Evolutionary conservation across 2,329 filamentous ascomycete species (phyloP).

Genomic region (Cercospora sp.): DNA sequence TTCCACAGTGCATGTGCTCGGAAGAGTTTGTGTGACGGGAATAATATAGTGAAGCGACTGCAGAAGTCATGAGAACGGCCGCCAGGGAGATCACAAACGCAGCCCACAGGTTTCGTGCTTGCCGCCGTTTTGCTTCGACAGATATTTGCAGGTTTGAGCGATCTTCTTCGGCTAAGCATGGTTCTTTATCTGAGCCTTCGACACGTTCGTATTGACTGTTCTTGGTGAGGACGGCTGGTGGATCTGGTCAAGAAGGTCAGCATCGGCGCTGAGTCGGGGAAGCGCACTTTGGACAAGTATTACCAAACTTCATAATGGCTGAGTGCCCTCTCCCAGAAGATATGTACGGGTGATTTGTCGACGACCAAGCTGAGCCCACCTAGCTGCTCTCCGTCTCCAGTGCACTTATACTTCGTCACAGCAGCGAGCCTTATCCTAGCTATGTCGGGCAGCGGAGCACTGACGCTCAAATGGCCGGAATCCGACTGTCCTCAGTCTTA

Average conservation of each 20-base stretch:
- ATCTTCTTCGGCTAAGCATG: not conserved
- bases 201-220: not conserved
- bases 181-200: not conserved
- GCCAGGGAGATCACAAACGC: not conserved
- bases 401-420: not conserved
- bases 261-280: not conserved
- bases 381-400: not conserved
- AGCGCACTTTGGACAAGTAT: not conserved
- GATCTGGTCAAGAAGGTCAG: not conserved
- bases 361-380: not conserved
- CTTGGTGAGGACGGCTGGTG: not conserved
- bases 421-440: not conserved
- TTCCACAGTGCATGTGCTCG: not conserved
- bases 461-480: too few relatives aligned
- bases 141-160: not conserved
- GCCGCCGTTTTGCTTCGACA: not conserved
- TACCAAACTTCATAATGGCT: not conserved
- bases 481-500: too few relatives aligned
- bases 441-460: too few relatives aligned
- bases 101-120: not conserved
- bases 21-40: not conserved
- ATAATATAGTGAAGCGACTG: not conserved
- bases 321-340: not conserved
- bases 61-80: not conserved
- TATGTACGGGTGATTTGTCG: not conserved